phyloP scores from a whole-genome alignment of 176 grass and related monocot genomes.

The Melocanna baccifera region DNA sequence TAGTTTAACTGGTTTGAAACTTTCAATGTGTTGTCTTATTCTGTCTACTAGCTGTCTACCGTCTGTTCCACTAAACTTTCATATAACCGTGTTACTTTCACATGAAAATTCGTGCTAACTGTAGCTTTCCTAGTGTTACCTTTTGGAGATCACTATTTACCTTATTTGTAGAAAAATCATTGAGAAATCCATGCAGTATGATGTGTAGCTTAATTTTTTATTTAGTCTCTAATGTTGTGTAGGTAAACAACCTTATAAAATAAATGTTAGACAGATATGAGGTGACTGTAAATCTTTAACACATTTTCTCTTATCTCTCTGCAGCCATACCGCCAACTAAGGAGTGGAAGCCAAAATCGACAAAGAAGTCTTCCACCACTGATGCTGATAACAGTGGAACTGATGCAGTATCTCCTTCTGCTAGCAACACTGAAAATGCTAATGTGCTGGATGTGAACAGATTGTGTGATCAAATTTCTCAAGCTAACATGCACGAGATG shows the following conservation, averaged over 20 bases:
- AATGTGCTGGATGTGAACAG: constrained; percentile 27
- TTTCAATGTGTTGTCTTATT: neutral
- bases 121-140: neutral
- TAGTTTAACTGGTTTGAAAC: neutral
- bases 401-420: constrained; percentile 31
- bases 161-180: neutral
- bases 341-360: constrained; percentile 76
- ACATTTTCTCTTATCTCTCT: constrained; percentile 5
- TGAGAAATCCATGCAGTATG: neutral
- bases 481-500: constrained; percentile 46
- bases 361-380: constrained; percentile 37
- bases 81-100: neutral
- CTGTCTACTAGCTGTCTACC: neutral
- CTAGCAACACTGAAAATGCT: constrained; percentile 30
- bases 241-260: neutral
- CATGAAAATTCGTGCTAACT: neutral
- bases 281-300: neutral
- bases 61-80: neutral
- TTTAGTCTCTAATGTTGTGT: neutral
- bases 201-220: neutral
- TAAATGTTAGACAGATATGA: neutral
- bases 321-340: constrained; percentile 46
- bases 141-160: neutral
- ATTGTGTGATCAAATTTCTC: constrained; percentile 52
- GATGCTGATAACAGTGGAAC: constrained; percentile 16